phyloP scores from a whole-genome alignment of 2,329 filamentous ascomycete genomes.

The Alternaria solani region DNA sequence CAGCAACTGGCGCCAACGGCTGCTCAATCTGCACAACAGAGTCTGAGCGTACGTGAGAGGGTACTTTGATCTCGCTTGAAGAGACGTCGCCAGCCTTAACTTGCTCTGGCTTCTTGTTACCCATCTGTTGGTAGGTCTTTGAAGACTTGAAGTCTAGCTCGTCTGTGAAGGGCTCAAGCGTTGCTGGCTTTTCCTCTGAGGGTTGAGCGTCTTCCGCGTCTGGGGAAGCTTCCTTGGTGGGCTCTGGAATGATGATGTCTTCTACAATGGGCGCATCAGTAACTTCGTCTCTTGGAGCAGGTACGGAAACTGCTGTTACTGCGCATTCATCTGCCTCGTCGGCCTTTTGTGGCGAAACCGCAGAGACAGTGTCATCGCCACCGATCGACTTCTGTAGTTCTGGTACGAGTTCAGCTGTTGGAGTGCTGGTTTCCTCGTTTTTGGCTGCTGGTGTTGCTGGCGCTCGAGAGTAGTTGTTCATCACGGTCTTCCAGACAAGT shows the following conservation, averaged over 20 bases:
- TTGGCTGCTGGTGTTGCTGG: not conserved
- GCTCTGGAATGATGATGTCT: not conserved
- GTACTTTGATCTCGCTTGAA: not conserved
- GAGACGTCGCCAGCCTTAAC: not conserved
- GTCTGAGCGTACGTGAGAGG: slow-evolving; percentile 19
- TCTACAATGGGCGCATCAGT: not conserved
- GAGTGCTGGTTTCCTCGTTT: not conserved
- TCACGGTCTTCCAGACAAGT: slow-evolving; percentile 40
- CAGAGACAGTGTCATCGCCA: not conserved
- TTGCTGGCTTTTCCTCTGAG: slow-evolving; percentile 1
- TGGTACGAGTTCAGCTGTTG: slow-evolving; percentile 1
- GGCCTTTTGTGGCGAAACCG: not conserved
- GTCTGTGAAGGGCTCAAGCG: slow-evolving; percentile 26
- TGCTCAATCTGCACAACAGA: slow-evolving; percentile 25
- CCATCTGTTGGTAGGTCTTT: slow-evolving; percentile 25
- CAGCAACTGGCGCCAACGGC: not conserved
- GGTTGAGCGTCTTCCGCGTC: slow-evolving; percentile 14
- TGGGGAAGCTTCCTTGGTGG: not conserved
- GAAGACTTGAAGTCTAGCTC: slow-evolving; percentile 25
- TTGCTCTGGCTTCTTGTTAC: slow-evolving; percentile 14
- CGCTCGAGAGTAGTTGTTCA: slow-evolving; percentile 26
- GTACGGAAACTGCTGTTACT: not conserved
- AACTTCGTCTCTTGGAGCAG: not conserved
- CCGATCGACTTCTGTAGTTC: not conserved
- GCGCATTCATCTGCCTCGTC: not conserved